These are phyloP conservation scores for Neurospora sp. DNA, from an alignment of 495 filamentous ascomycete species.

Conservation along the genomic window DNA sequence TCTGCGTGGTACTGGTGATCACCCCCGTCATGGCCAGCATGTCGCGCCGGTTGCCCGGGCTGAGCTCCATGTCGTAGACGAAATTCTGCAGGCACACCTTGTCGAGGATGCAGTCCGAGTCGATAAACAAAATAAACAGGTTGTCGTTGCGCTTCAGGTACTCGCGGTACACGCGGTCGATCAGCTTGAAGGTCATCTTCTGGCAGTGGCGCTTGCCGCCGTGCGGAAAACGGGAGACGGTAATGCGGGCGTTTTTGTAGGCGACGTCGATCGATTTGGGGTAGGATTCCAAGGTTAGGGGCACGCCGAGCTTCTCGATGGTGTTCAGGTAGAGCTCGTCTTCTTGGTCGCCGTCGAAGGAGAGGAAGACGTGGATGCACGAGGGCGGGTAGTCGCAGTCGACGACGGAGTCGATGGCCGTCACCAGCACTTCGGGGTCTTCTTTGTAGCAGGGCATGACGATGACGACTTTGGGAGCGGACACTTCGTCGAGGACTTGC, in stretches of 20 bases:
- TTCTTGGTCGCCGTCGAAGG: constrained; percentile 83
- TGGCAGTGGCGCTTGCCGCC: constrained; percentile 93
- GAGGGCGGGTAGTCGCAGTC: constrained; percentile 89
- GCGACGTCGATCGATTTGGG: constrained; percentile 85
- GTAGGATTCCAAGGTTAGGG: constrained; percentile 64
- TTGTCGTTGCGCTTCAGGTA: constrained; percentile 87
- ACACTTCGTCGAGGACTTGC: constrained; percentile 69
- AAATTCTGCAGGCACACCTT: constrained; percentile 92
- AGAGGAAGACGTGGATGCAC: constrained; percentile 93
- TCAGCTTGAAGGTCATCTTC: constrained; percentile 87
- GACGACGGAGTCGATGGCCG: constrained; percentile 85
- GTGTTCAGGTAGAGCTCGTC: constrained; percentile 86
- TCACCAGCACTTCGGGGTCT: constrained; percentile 72
- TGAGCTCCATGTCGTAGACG: constrained; percentile 98
- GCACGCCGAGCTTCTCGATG: constrained; percentile 78
- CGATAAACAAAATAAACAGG: constrained; percentile 93
- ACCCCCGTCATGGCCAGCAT: constrained; percentile 99
- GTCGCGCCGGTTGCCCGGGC: constrained; percentile 82
- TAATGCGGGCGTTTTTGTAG: constrained; percentile 75
- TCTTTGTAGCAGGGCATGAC: constrained; percentile 98
- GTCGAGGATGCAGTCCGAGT: constrained; percentile 96
- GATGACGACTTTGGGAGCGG: constrained; percentile 90
- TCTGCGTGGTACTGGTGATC: constrained; percentile 88
- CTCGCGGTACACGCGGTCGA: constrained; percentile 84
- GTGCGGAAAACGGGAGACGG: constrained; percentile 86